A percentile compares a stretch with the other conserved stretches of the same genome.
phyloP scores from a whole-genome alignment of 345 rosid species.

The Litchi chinensis region DNA sequence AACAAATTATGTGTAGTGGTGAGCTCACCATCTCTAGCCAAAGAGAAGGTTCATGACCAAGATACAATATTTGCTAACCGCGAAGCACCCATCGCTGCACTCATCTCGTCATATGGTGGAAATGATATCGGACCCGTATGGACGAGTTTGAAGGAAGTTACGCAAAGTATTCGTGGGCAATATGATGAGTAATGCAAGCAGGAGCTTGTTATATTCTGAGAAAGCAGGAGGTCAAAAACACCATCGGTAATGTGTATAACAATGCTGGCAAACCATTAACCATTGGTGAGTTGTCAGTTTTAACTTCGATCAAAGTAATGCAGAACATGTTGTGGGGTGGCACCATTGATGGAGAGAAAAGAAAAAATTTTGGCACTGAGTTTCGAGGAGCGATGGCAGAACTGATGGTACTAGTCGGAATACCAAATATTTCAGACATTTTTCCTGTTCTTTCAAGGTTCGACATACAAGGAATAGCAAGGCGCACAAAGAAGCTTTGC shows the following conservation, averaged over 20 bases:
- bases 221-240: slow-evolving; percentile 27
- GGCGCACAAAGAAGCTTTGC: slow-evolving; percentile 5
- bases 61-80: slow-evolving; percentile 39
- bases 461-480: slow-evolving; percentile 48
- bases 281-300: slow-evolving; percentile 34
- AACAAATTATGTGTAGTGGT: slow-evolving; percentile 26
- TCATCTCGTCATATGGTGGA: slow-evolving; percentile 23
- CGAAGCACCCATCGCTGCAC: slow-evolving; percentile 29
- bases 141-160: slow-evolving; percentile 30
- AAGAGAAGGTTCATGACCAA: slow-evolving; percentile 41
- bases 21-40: slow-evolving; percentile 35
- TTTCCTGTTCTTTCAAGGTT: slow-evolving; percentile 41
- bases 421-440: slow-evolving; percentile 52
- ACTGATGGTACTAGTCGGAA: slow-evolving; percentile 29
- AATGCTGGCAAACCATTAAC: slow-evolving; percentile 24
- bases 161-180: slow-evolving; percentile 40
- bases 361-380: slow-evolving; percentile 2
- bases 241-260: slow-evolving; percentile 16
- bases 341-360: slow-evolving; percentile 24
- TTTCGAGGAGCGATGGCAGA: slow-evolving; percentile 24
- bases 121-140: slow-evolving; percentile 32
- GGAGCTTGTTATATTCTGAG: slow-evolving; percentile 34
- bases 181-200: slow-evolving; percentile 35
- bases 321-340: slow-evolving; percentile 47
- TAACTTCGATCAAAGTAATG: slow-evolving; percentile 15